Percentiles rank a stretch among this genome's conserved stretches.
phyloP scores from a whole-genome alignment of 2,329 filamentous ascomycete genomes.

The Stagonosporopsis vannaccii region DNA sequence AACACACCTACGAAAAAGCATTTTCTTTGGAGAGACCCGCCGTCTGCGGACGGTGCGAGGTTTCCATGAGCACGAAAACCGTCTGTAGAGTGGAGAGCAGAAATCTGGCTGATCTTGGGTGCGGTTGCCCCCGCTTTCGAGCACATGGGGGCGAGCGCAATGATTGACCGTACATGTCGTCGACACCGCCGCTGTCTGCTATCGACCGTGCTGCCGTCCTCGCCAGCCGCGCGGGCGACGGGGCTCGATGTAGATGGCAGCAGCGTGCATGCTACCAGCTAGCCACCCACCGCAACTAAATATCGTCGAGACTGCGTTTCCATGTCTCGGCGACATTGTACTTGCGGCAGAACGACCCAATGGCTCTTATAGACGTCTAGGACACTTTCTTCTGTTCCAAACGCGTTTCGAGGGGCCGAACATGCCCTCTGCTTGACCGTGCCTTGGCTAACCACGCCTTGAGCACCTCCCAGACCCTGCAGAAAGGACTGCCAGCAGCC shows the following conservation, averaged over 20 bases:
- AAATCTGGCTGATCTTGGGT: conserved; percentile 62
- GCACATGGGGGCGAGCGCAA: conserved; percentile 63
- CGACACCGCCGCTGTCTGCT: conserved; percentile 7
- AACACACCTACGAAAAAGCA: conserved; percentile 54
- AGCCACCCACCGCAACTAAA: conserved; percentile 18
- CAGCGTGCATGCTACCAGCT: neutral
- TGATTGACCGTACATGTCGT: conserved; percentile 63
- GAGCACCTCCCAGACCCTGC: neutral
- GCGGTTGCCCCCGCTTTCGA: conserved; percentile 60
- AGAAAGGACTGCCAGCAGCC: no score
- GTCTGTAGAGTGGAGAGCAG: conserved; percentile 64
- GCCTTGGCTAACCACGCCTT: neutral
- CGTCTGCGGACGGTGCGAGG: conserved; percentile 47
- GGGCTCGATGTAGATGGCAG: conserved; percentile 18
- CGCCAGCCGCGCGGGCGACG: conserved; percentile 1
- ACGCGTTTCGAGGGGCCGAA: conserved; percentile 21
- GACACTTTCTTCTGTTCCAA: conserved; percentile 14
- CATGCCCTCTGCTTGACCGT: neutral
- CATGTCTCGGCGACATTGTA: conserved; percentile 24
- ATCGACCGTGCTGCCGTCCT: conserved; percentile 16
- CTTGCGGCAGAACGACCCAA: conserved; percentile 19
- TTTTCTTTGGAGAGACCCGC: conserved; percentile 60
- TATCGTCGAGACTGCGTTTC: conserved; percentile 21
- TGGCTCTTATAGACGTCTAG: conserved; percentile 23
- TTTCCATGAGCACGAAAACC: conserved; percentile 66